phyloP scores from a whole-genome alignment of 164 flowering plant genomes.

The grape (Vitis vinifera) region ASM3070453v1 NC_081813.1:17681501-17682000 shows the following conservation, averaged over 20 bases:
- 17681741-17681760: constrained; percentile 34
- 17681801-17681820: constrained; percentile 53
- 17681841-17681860: constrained; percentile 34
- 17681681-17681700: constrained; percentile 7
- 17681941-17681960: neutral
- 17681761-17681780: constrained; percentile 32
- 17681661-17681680: neutral
- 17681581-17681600: constrained; percentile 38
- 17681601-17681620: constrained; percentile 38
- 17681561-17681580: constrained; percentile 37
- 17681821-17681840: constrained; percentile 37
- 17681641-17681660: neutral
- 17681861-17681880: constrained; percentile 22
- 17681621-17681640: constrained; percentile 3
- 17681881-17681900: neutral
- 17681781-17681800: constrained; percentile 43
- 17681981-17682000: neutral
- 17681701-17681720: constrained; percentile 69
- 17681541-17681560: constrained; percentile 51
- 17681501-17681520: constrained; percentile 48
- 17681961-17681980: neutral
- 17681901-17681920: neutral
- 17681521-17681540: constrained; percentile 68
- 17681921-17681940: neutral
- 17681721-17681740: constrained; percentile 65